Evolutionary conservation across 192 early-diverging fungal species (phyloP).

Genomic region (Piromyces sp.): DNA sequence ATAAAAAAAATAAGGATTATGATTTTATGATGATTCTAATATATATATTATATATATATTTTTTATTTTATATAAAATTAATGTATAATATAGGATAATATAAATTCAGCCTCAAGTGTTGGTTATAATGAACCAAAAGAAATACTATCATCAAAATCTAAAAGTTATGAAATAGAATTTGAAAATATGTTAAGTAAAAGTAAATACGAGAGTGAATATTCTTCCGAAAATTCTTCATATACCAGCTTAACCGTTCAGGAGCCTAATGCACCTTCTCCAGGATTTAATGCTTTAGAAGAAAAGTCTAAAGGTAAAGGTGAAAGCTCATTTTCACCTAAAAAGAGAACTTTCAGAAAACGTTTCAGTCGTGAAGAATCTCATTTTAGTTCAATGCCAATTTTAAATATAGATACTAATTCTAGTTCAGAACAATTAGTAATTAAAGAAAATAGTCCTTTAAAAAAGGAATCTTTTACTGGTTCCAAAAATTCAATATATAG

Average conservation of each 20-base stretch:
- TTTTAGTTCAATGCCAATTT: not conserved
- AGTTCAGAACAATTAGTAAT: not conserved
- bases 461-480: not conserved
- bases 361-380: not conserved
- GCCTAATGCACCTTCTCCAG: not conserved
- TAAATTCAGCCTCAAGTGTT: too few species aligned
- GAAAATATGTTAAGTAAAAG: not conserved
- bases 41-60: too few species aligned
- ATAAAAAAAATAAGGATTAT: not conserved
- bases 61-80: too few species aligned
- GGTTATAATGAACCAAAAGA: too few species aligned
- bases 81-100: too few species aligned
- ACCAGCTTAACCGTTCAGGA: not conserved
- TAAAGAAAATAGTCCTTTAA: not conserved
- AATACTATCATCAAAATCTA: not conserved
- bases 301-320: not conserved
- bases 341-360: not conserved
- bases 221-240: not conserved
- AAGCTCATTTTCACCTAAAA: not conserved
- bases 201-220: not conserved
- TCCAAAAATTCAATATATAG: not conserved
- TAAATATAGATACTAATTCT: not conserved
- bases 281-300: not conserved
- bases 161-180: not conserved
- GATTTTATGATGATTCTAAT: too few species aligned